phyloP scores from a whole-genome alignment of 345 rosid species.

The Gossypium bickii region DNA sequence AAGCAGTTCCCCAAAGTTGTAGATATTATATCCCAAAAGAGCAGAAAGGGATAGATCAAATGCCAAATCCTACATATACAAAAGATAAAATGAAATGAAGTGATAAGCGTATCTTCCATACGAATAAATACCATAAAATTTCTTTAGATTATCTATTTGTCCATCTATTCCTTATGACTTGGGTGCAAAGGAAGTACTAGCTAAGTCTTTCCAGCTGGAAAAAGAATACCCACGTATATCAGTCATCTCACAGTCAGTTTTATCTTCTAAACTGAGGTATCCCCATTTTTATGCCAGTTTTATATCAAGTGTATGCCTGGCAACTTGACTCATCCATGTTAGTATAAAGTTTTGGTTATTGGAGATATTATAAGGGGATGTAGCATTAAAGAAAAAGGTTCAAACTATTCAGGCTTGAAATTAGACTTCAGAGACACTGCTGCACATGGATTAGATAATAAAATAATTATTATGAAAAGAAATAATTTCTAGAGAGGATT shows the following conservation, averaged over 20 bases:
- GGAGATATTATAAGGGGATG: neutral
- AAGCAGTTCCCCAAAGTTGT: conserved; percentile 94
- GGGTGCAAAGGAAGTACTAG: neutral
- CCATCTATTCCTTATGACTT: too few species aligned
- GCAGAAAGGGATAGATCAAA: conserved; percentile 97
- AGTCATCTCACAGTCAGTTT: neutral
- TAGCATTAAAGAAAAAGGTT: neutral
- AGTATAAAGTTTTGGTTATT: neutral
- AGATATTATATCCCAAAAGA: conserved; percentile 92
- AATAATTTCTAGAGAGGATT: neutral
- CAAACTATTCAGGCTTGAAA: neutral
- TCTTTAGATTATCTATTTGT: neutral
- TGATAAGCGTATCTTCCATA: neutral
- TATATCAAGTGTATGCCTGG: neutral
- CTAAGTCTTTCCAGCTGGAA: neutral
- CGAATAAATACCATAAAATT: neutral
- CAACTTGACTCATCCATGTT: neutral
- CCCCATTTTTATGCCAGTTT: neutral
- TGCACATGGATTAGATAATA: neutral
- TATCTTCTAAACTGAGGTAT: neutral
- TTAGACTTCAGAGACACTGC: neutral
- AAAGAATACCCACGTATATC: neutral
- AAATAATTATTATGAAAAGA: neutral
- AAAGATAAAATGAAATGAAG: neutral
- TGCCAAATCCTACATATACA: conserved; percentile 73